Evolutionary conservation across 805 yeast species (phyloP).

Genomic region (Sugiyamaella boreocaroliniensis): DNA sequence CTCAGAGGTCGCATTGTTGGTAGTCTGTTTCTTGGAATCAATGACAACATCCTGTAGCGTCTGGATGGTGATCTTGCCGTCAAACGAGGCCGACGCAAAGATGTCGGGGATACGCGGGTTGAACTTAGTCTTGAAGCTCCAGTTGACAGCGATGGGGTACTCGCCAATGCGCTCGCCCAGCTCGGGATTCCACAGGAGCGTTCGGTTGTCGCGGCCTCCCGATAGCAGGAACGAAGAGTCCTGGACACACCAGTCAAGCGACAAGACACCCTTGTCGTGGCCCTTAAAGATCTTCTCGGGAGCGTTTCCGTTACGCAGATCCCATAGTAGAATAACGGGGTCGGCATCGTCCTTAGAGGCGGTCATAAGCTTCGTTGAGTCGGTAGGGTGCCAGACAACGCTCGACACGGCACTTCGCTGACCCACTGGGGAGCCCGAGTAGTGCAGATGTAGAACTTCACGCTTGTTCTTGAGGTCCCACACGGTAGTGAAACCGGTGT

Average conservation of each 20-base stretch:
- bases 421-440: conserved; percentile 39
- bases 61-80: conserved; percentile 74
- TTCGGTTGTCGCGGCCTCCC: conserved; percentile 87
- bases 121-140: conserved; percentile 86
- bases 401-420: conserved; percentile 65
- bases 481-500: conserved; percentile 77
- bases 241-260: conserved; percentile 87
- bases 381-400: conserved; percentile 93
- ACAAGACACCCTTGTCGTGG: conserved; percentile 80
- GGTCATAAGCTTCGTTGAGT: conserved; percentile 79
- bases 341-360: conserved; percentile 76
- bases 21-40: conserved; percentile 41
- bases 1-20: conserved; percentile 27
- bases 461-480: conserved; percentile 89
- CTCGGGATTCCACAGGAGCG: conserved; percentile 85
- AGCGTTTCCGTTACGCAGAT: conserved; percentile 84
- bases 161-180: conserved; percentile 68
- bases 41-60: conserved; percentile 71
- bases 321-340: conserved; percentile 87
- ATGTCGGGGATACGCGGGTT: conserved; percentile 85
- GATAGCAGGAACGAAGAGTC: conserved; percentile 76
- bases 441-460: conserved; percentile 80
- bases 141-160: conserved; percentile 86
- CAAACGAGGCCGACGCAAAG: conserved; percentile 61
- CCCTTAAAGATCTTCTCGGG: conserved; percentile 74